Conservation (phyloP, 768 basidiomycete genomes). For the Lentinula lateritia region DNA sequence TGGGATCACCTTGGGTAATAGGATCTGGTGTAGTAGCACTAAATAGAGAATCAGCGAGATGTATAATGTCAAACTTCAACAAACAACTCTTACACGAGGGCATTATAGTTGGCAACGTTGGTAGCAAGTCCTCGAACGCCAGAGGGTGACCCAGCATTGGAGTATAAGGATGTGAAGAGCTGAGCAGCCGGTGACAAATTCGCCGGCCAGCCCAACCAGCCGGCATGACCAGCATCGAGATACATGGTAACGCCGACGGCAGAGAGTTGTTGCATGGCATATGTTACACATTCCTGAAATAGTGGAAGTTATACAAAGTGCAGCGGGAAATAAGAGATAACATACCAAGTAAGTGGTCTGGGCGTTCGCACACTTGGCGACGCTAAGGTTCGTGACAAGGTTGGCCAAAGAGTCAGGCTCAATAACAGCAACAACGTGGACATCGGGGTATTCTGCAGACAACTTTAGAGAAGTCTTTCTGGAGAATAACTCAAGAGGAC, state of each 20-base stretch:
- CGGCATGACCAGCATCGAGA: slow-evolving; percentile 59
- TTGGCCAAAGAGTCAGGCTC: slow-evolving; percentile 68
- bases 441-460: slow-evolving; percentile 45
- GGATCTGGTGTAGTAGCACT: slow-evolving; percentile 49
- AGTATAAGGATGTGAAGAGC: slow-evolving; percentile 46
- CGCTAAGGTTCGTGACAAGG: slow-evolving; percentile 62
- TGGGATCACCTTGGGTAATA: slow-evolving; percentile 52
- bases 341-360: slow-evolving; percentile 45
- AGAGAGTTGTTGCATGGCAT: slow-evolving; percentile 52
- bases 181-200: slow-evolving; percentile 55
- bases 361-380: slow-evolving; percentile 49
- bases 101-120: slow-evolving; percentile 46
- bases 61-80: background rate
- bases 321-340: background rate
- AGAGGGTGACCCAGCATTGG: slow-evolving; percentile 45
- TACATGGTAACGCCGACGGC: slow-evolving; percentile 54
- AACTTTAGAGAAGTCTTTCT: background rate
- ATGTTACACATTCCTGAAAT: slow-evolving; percentile 38
- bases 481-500: slow-evolving; percentile 9
- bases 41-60: slow-evolving; percentile 10
- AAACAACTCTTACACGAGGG: slow-evolving; percentile 15
- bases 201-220: slow-evolving; percentile 67
- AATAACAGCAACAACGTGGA: slow-evolving; percentile 59
- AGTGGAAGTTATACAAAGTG: background rate
- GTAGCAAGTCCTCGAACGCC: slow-evolving; percentile 60